Conservation (phyloP, 1,284 basidiomycete genomes). For the Entoloma clypeatum region DNA sequence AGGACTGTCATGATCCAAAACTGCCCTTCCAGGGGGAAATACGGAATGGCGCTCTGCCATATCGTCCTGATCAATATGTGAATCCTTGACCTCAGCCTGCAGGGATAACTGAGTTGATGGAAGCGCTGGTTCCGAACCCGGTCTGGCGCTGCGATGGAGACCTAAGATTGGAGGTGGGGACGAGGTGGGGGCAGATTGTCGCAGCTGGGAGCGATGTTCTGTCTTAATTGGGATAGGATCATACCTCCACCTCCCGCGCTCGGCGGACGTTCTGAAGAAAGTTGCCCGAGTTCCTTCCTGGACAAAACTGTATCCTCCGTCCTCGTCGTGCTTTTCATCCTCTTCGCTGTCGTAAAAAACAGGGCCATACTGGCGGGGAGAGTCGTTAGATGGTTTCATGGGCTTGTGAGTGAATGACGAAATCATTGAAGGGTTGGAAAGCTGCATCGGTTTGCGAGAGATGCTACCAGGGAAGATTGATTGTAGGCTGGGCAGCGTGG, state of each 20-base stretch:
- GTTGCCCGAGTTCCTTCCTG: conserved; percentile 34
- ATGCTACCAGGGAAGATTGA: conserved; percentile 19
- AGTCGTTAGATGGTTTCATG: conserved; percentile 20
- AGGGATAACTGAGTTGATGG: conserved; percentile 14
- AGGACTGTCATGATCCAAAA: conserved; percentile 10
- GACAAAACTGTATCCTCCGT: conserved; percentile 23
- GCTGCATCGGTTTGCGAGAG: conserved; percentile 23
- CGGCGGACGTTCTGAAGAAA: conserved; percentile 47
- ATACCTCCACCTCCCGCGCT: conserved; percentile 49
- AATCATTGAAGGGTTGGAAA: conserved; percentile 10
- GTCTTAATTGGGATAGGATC: conserved; percentile 37
- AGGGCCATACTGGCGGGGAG: conserved; percentile 21
- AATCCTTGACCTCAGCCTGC: not conserved
- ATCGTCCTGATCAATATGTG: conserved; percentile 9
- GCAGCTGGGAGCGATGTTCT: conserved; percentile 21
- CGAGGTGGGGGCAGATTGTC: conserved; percentile 36
- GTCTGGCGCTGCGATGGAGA: conserved; percentile 19
- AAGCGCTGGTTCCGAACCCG: conserved; percentile 34
- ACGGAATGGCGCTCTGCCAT: conserved; percentile 9
- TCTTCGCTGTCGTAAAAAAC: conserved; percentile 22
- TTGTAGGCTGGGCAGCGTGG: conserved; percentile 22
- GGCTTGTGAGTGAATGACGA: conserved; percentile 19
- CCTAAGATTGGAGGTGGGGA: conserved; percentile 23
- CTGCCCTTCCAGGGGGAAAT: conserved; percentile 5
- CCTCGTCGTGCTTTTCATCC: conserved; percentile 23